Base-by-base conservation (phyloP, 139 green algal genomes). In the Chlorella sorokiniana region DNA sequence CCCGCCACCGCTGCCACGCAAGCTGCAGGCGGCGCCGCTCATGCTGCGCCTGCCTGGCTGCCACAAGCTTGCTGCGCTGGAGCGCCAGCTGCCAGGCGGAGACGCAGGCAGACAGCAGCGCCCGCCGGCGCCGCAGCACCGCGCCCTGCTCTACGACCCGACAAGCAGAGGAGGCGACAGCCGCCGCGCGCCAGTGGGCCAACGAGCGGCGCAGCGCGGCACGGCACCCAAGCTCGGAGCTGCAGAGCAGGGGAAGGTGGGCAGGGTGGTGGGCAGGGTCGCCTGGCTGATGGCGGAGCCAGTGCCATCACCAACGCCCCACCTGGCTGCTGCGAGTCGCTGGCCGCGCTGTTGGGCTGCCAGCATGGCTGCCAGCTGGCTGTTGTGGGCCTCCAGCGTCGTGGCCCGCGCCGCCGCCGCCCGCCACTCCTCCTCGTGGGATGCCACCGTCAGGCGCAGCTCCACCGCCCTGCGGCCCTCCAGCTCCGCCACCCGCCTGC, bases 401-500 rank as follows among this genome's bases (percentile, higher is more conserved):
- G 44, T 44, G 8, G 35, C 29, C 25, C 65, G 45, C 25, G 25
- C 44, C 37, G 33, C 23, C 63, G 74, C 62, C 22, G 76, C 76
- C 20, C 27, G 23, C 63, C 62, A 74, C 62, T 82, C 76, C 23
- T 29, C 42, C 63, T 82, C 76, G 38, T 68, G 35, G 0, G 74
- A 82, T 23, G 33, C 62, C 42, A 68, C 62, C 16, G 73, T 79
- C n/a, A 81, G 42, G 40, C 41, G n/a, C 27, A 81, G 75, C 35
- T 70, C 37, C 40, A 81, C 75, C 40, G 41, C 4, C 40, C 71
- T 44, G 27, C 20, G 59, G 11, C 22, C 75, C 41, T 81, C 75
- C 75, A 81, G 59, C 59, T 71, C 40, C 33, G 59, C 59, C 31
- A 81, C 31, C 40, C 59, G 51, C 14, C 25, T n/a, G 14, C 3